These are phyloP conservation scores for Fusarium domesticum DNA, from an alignment of 2,329 filamentous ascomycete species.

Conservation along the genomic window DNA sequence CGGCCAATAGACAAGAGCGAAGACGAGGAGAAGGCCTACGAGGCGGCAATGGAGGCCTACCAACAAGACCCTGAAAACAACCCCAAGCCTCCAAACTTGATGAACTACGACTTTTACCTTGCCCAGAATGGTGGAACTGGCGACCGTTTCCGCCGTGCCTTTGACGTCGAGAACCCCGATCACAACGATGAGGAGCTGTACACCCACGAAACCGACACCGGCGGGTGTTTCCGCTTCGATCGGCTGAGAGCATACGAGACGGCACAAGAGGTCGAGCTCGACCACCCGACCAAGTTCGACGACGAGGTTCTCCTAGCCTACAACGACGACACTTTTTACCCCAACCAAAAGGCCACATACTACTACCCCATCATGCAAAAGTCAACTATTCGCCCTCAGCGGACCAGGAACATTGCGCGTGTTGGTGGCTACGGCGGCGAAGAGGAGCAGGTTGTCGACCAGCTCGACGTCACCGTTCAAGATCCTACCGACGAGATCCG, in stretches of 20 bases:
- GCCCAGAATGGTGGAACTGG: conserved; percentile 47
- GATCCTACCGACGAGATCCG: conserved; percentile 54
- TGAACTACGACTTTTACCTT: conserved; percentile 68
- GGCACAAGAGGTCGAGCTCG: conserved; percentile 53
- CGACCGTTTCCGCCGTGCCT: conserved; percentile 57
- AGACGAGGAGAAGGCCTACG: conserved; percentile 52
- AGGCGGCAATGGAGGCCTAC: conserved; percentile 50
- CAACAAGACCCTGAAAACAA: conserved; percentile 55
- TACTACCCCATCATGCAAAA: conserved; percentile 69
- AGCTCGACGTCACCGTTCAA: conserved; percentile 53
- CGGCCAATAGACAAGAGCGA: conserved; percentile 56
- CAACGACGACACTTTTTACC: conserved; percentile 51
- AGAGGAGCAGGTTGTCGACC: conserved; percentile 52
- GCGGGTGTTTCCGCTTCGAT: conserved; percentile 58
- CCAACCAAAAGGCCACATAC: conserved; percentile 57
- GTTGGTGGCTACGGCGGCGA: conserved; percentile 47
- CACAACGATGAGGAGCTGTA: conserved; percentile 55
- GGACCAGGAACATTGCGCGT: conserved; percentile 60
- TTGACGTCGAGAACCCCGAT: conserved; percentile 55
- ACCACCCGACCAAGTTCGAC: conserved; percentile 59
- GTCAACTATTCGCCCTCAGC: conserved; percentile 59
- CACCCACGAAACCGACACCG: conserved; percentile 46
- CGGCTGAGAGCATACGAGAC: conserved; percentile 65
- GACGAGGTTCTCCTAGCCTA: conserved; percentile 61
- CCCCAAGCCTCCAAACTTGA: conserved; percentile 54